Percentiles rank a stretch among this genome's conserved stretches.
Conservation (phyloP, 257 asterid species). For the Lithospermum erythrorhizon region DNA sequence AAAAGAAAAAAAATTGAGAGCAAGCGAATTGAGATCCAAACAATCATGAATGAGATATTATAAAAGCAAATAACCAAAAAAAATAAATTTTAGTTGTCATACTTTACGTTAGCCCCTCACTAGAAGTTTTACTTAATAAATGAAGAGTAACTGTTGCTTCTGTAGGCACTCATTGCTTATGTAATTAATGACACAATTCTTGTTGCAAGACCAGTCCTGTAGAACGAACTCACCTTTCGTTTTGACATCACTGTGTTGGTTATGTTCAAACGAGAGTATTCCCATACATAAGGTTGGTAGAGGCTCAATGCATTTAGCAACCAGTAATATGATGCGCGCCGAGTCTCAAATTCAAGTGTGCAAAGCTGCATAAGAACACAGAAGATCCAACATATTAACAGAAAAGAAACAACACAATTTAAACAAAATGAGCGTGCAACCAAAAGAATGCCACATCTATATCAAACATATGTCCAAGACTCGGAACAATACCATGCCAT, state of each 20-base stretch:
- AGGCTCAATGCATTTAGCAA: constrained; percentile 61
- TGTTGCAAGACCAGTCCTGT: no score
- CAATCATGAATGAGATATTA: no score
- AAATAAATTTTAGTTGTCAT: no score
- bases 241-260: constrained; percentile 91
- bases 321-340: constrained; percentile 97
- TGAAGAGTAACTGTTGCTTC: no score
- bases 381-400: neutral
- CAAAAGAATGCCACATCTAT: neutral
- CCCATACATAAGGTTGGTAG: constrained; percentile 92
- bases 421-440: neutral
- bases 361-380: constrained; percentile 60
- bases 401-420: neutral
- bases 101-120: no score
- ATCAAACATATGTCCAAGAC: neutral
- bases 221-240: constrained; percentile 69
- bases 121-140: no score
- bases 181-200: no score
- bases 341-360: constrained; percentile 88
- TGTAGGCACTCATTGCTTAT: no score
- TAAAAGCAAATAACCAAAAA: no score
- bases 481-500: no score
- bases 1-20: neutral
- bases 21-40: neutral
- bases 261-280: constrained; percentile 72